A percentile compares a stretch with the other conserved stretches of the same genome.
These are phyloP conservation scores for Coniophora puteana DNA, from an alignment of 1,284 basidiomycete genomes.

Conservation along the genomic window DNA sequence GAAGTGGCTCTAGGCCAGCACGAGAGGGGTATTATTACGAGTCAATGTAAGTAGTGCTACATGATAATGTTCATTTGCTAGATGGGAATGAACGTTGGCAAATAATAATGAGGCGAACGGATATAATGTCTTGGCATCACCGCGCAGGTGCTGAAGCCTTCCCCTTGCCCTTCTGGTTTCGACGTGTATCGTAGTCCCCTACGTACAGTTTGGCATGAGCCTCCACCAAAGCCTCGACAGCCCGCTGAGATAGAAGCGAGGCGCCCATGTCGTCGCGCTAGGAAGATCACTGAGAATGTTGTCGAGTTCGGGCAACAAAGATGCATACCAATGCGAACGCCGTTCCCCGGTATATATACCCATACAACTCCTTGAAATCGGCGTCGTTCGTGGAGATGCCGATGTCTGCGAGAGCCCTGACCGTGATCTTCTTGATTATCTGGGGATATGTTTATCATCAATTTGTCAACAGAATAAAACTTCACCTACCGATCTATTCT, in stretches of 20 bases:
- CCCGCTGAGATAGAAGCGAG: constrained; percentile 22
- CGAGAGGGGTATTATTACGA: too few relatives aligned
- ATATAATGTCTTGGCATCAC: too few relatives aligned
- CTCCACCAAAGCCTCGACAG: constrained; percentile 37
- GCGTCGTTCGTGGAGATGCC: constrained; percentile 52
- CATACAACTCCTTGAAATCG: constrained; percentile 59
- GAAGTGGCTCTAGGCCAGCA: too few relatives aligned
- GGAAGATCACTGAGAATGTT: neutral
- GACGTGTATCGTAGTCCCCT: neutral
- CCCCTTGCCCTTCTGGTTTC: too few relatives aligned
- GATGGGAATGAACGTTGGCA: too few relatives aligned
- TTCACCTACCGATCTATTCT: constrained; percentile 37
- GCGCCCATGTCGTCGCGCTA: constrained; percentile 38
- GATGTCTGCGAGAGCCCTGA: constrained; percentile 32
- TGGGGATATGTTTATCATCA: constrained; percentile 14
- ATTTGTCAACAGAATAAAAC: neutral
- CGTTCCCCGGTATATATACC: constrained; percentile 49
- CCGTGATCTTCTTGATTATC: constrained; percentile 42
- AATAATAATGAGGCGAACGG: too few relatives aligned
- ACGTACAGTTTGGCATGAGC: constrained; percentile 47
- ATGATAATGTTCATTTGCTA: too few relatives aligned
- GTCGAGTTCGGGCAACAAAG: neutral
- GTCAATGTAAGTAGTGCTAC: too few relatives aligned
- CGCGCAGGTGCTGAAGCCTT: too few relatives aligned
- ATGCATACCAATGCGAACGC: constrained; percentile 49